Evolutionary conservation across 164 flowering plant species (phyloP).

Genomic region (Macadamia integrifolia): DNA sequence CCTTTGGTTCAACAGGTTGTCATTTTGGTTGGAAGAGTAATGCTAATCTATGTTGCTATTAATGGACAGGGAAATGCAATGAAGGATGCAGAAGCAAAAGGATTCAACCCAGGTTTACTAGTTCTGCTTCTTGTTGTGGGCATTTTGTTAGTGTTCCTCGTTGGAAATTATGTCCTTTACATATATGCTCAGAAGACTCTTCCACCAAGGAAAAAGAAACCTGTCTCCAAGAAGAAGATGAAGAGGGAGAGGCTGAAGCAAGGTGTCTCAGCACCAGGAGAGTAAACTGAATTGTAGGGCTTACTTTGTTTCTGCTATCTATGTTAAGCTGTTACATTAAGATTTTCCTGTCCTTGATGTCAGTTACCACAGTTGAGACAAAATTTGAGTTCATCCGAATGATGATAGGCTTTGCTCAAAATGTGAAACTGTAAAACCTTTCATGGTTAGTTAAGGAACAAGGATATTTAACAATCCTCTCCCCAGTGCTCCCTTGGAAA

Average conservation of each 20-base stretch:
- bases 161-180: slow-evolving; percentile 76
- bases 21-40: slow-evolving; percentile 1
- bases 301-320: background rate
- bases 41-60: background rate
- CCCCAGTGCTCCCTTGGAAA: too few relatives aligned
- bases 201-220: slow-evolving; percentile 93
- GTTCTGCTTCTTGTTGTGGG: slow-evolving; percentile 77
- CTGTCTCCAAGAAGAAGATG: slow-evolving; percentile 97
- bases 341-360: slow-evolving; percentile 7
- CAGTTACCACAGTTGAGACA: slow-evolving; percentile 8
- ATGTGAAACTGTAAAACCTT: background rate
- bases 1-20: background rate
- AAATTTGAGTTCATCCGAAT: background rate
- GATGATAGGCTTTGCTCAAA: background rate
- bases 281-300: slow-evolving; percentile 29
- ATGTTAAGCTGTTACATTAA: slow-evolving; percentile 4
- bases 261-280: slow-evolving; percentile 98
- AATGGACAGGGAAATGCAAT: slow-evolving; percentile 29
- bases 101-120: slow-evolving; percentile 86
- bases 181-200: slow-evolving; percentile 80
- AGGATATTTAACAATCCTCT: too few relatives aligned
- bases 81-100: slow-evolving; percentile 42
- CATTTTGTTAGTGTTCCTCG: slow-evolving; percentile 53
- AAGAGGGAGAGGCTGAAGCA: slow-evolving; percentile 93
- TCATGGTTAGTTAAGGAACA: too few relatives aligned